Evolutionary conservation across 306 rosid species (phyloP).

Genomic region (Oxytropis ochrocephala): DNA sequence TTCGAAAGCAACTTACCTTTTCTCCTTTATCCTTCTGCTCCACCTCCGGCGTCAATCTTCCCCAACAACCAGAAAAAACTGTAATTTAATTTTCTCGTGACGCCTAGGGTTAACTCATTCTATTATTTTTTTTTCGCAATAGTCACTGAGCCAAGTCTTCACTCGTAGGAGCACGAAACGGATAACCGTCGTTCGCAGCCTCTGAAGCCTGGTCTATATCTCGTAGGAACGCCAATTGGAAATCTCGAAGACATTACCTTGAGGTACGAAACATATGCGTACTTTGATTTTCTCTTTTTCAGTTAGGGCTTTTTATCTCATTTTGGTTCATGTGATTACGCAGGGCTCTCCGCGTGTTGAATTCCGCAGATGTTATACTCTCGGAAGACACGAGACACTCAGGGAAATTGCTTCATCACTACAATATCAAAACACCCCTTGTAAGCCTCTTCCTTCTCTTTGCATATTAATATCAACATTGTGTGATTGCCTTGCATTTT

Average conservation of each 20-base stretch:
- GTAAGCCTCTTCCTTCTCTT: slow-evolving; percentile 29
- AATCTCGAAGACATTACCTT: slow-evolving; percentile 52
- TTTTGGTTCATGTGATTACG: not conserved
- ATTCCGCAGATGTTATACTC: slow-evolving; percentile 73
- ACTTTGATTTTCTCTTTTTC: not conserved
- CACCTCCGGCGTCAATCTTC: slow-evolving; percentile 25
- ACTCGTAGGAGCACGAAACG: not conserved
- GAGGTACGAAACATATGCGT: slow-evolving; percentile 26
- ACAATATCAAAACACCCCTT: slow-evolving; percentile 75
- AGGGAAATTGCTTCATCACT: slow-evolving; percentile 77
- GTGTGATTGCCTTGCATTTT: not conserved
- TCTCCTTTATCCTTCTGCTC: slow-evolving; percentile 17
- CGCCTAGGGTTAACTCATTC: not conserved
- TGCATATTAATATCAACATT: not conserved
- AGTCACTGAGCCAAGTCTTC: not conserved
- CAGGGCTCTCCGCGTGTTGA: slow-evolving; percentile 80
- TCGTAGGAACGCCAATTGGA: slow-evolving; percentile 89
- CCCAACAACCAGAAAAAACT: slow-evolving; percentile 37
- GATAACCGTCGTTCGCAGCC: not conserved
- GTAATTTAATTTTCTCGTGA: slow-evolving; percentile 23
- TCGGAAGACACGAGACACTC: slow-evolving; percentile 96
- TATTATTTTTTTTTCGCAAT: not conserved
- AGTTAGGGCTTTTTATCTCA: not conserved
- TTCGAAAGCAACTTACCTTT: slow-evolving; percentile 8
- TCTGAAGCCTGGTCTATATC: slow-evolving; percentile 71